Conservation (phyloP, 805 yeast species). For the Lachancea nothofagi region DNA sequence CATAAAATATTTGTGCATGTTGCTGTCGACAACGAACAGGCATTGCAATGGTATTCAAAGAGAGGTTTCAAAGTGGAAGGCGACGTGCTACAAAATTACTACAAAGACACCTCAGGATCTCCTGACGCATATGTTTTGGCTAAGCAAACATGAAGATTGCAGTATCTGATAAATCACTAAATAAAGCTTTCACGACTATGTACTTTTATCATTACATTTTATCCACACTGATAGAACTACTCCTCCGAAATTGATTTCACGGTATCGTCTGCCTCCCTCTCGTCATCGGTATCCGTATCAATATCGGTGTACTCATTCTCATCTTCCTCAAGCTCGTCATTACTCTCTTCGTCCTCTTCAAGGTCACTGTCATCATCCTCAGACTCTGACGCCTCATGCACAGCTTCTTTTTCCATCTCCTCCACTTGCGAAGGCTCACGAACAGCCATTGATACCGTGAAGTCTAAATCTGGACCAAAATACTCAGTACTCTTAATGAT, state of each 20-base stretch:
- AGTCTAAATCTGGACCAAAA: constrained; percentile 75
- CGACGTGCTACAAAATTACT: constrained; percentile 39
- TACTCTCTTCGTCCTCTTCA: constrained; percentile 61
- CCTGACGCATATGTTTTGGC: constrained; percentile 21
- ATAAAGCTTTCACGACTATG: neutral
- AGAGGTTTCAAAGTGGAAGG: constrained; percentile 43
- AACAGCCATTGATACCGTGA: constrained; percentile 68
- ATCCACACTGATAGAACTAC: constrained; percentile 7
- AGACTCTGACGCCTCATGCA: constrained; percentile 53
- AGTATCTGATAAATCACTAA: neutral
- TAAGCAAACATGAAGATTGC: constrained; percentile 13
- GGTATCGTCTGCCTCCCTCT: constrained; percentile 19
- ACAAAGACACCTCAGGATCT: constrained; percentile 28
- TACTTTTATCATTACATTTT: constrained; percentile 8
- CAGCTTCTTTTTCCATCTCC: constrained; percentile 45
- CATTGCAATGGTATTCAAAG: constrained; percentile 46
- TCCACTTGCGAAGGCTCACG: constrained; percentile 39
- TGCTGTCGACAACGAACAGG: constrained; percentile 38
- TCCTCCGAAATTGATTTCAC: neutral
- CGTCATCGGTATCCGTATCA: constrained; percentile 35
- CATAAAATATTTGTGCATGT: constrained; percentile 51
- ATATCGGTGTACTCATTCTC: constrained; percentile 33
- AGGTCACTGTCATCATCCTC: constrained; percentile 40
- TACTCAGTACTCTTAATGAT: constrained; percentile 67
- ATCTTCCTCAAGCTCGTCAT: constrained; percentile 46